Conservation (phyloP, 306 rosid species). For the Dryas octopetala region DNA sequence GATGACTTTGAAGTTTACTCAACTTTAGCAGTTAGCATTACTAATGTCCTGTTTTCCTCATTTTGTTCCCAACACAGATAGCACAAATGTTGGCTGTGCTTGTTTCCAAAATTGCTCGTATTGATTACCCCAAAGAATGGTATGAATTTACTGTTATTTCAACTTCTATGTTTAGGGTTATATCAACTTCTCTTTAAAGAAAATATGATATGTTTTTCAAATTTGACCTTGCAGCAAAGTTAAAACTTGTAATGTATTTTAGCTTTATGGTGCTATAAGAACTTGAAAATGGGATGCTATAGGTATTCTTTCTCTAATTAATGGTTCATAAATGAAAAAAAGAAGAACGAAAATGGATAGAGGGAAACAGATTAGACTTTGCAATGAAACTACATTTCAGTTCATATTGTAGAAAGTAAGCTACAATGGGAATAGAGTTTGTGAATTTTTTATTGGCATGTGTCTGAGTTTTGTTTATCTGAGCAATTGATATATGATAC, state of each 20-base stretch:
- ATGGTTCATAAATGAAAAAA: background rate
- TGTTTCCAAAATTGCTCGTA: constrained; percentile 88
- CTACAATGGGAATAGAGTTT: background rate
- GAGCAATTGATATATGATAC: background rate
- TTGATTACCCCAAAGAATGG: constrained; percentile 97
- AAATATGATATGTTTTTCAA: background rate
- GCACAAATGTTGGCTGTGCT: constrained; percentile 86
- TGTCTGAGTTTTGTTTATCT: background rate
- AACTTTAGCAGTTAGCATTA: constrained; percentile 12
- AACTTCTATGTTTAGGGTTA: constrained; percentile 11
- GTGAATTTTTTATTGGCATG: background rate
- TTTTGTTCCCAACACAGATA: constrained; percentile 56
- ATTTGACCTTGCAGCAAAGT: background rate
- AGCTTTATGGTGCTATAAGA: background rate
- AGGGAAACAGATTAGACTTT: background rate
- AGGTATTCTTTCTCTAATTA: background rate
- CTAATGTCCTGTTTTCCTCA: constrained; percentile 27
- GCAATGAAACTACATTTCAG: background rate
- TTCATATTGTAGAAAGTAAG: background rate
- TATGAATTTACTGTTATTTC: constrained; percentile 30
- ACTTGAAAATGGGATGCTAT: background rate
- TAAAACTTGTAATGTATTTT: background rate
- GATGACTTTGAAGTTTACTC: constrained; percentile 3
- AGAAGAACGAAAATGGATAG: background rate
- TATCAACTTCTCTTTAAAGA: background rate